These are phyloP conservation scores for Clausena lansium DNA, from an alignment of 345 rosid species.

Conservation along the genomic window DNA sequence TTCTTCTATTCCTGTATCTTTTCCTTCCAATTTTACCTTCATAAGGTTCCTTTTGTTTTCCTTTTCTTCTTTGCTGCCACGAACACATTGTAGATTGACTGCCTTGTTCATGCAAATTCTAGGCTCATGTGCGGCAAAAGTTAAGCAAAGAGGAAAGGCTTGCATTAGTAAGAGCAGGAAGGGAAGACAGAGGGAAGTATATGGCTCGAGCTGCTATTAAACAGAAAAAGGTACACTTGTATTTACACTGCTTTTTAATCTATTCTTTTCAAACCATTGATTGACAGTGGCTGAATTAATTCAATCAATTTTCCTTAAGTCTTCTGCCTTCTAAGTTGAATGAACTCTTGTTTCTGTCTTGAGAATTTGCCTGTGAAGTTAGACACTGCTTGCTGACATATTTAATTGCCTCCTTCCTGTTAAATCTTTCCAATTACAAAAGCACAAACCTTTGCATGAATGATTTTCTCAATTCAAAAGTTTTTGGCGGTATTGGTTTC, in stretches of 20 bases:
- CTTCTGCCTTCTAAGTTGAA: not conserved
- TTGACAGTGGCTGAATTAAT: not conserved
- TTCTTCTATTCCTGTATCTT: not conserved
- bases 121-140: constrained; percentile 85
- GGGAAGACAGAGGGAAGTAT: constrained; percentile 81
- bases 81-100: not conserved
- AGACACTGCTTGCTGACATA: not conserved
- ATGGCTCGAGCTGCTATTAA: constrained; percentile 67
- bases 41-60: not conserved
- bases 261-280: not conserved
- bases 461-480: not conserved
- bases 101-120: constrained; percentile 3
- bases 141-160: constrained; percentile 80
- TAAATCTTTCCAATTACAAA: not conserved
- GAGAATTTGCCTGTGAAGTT: not conserved
- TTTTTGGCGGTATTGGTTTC: not conserved
- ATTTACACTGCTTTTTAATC: not conserved
- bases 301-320: not conserved
- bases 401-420: not conserved
- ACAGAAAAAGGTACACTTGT: constrained; percentile 66
- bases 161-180: constrained; percentile 77
- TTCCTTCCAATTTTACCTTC: not conserved
- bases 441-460: not conserved
- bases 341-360: not conserved
- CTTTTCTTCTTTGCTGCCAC: not conserved